Evolutionary conservation across 495 filamentous ascomycete species (phyloP).

Genomic region (Penicillium verhagenii): DNA sequence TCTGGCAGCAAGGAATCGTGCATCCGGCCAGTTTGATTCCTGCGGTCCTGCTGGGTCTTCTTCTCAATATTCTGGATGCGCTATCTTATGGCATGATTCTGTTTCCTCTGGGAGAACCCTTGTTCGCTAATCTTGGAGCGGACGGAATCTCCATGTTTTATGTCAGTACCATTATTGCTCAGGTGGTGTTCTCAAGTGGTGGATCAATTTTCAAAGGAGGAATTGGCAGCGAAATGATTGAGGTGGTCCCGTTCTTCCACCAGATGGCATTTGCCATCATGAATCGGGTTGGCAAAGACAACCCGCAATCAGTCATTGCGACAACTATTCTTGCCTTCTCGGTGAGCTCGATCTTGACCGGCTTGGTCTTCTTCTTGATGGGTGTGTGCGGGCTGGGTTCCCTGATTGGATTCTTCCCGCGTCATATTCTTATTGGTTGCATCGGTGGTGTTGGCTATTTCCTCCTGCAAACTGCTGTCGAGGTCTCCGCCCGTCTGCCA

Average conservation of each 20-base stretch:
- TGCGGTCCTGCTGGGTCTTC: slow-evolving; percentile 80
- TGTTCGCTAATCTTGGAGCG: slow-evolving; percentile 79
- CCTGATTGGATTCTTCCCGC: slow-evolving; percentile 92
- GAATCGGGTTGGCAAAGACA: slow-evolving; percentile 69
- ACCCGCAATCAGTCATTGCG: slow-evolving; percentile 80
- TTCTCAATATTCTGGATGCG: slow-evolving; percentile 92
- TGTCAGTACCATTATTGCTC: slow-evolving; percentile 92
- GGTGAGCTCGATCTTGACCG: slow-evolving; percentile 87
- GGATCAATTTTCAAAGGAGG: slow-evolving; percentile 89
- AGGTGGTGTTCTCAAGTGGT: slow-evolving; percentile 82
- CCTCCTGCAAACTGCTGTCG: slow-evolving; percentile 83
- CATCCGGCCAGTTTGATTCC: slow-evolving; percentile 71
- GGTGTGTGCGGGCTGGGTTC: slow-evolving; percentile 82
- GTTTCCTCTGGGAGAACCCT: slow-evolving; percentile 81
- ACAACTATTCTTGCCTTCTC: slow-evolving; percentile 91
- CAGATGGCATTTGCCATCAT: slow-evolving; percentile 94
- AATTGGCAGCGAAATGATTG: slow-evolving; percentile 97
- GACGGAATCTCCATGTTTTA: slow-evolving; percentile 99
- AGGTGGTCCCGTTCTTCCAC: slow-evolving; percentile 96
- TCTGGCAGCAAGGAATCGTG: slow-evolving; percentile 64
- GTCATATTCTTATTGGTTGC: slow-evolving; percentile 94
- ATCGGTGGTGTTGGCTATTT: slow-evolving; percentile 99
- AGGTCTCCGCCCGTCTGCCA: slow-evolving; percentile 87
- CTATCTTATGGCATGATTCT: slow-evolving; percentile 97
- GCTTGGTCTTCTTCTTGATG: slow-evolving; percentile 86